Evolutionary conservation across 805 yeast species (phyloP).

Genomic region (Saccharomyces mikatae): DNA sequence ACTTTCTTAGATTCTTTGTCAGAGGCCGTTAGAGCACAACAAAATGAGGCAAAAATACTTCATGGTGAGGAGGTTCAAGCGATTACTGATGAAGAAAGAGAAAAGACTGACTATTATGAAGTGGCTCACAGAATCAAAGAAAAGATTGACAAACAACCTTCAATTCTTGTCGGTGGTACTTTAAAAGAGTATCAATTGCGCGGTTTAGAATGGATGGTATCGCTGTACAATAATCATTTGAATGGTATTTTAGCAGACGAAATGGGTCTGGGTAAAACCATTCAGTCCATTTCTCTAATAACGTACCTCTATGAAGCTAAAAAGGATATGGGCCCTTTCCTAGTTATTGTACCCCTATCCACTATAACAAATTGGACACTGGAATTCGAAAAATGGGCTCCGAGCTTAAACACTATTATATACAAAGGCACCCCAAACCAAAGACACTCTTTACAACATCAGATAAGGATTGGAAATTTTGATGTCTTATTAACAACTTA

Average conservation of each 20-base stretch:
- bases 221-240: conserved; percentile 84
- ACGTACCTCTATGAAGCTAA: conserved; percentile 64
- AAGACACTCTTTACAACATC: conserved; percentile 57
- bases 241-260: conserved; percentile 98
- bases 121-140: conserved; percentile 75
- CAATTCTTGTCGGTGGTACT: conserved; percentile 65
- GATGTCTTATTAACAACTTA: conserved; percentile 73
- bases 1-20: conserved; percentile 69
- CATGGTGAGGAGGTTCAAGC: conserved; percentile 31
- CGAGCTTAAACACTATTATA: conserved; percentile 59
- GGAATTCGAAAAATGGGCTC: conserved; percentile 87
- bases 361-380: conserved; percentile 80
- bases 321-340: conserved; percentile 57
- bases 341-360: conserved; percentile 76
- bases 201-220: conserved; percentile 99
- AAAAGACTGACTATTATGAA: conserved; percentile 69
- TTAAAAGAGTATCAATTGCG: conserved; percentile 78
- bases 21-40: conserved; percentile 71
- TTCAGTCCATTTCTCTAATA: conserved; percentile 69
- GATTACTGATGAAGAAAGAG: conserved; percentile 45
- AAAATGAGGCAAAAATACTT: conserved; percentile 35
- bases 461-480: conserved; percentile 60
- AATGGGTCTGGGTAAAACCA: conserved; percentile 97
- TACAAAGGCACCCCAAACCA: conserved; percentile 73
- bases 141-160: conserved; percentile 56